phyloP scores from a whole-genome alignment of 2,329 filamentous ascomycete genomes.

The Sporothrix protearum region DNA sequence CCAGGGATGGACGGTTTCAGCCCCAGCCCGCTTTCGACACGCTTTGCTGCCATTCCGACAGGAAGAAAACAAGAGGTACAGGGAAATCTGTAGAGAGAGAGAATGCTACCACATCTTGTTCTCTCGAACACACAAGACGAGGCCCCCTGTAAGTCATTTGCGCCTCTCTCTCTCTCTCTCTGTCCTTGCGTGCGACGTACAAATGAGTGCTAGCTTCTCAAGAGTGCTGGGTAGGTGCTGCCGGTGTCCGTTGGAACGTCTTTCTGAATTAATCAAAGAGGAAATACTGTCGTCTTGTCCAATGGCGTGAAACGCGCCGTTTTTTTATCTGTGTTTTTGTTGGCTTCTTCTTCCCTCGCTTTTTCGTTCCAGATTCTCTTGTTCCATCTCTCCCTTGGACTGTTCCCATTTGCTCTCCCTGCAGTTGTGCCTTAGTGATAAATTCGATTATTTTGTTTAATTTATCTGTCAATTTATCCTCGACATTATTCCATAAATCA shows the following conservation, averaged over 20 bases:
- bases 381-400: not conserved
- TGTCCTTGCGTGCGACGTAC: not conserved
- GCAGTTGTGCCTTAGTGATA: not conserved
- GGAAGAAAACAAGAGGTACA: not conserved
- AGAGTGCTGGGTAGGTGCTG: not conserved
- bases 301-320: slow-evolving; percentile 6
- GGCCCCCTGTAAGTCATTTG: not conserved
- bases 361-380: not conserved
- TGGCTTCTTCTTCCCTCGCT: not conserved
- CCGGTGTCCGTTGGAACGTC: not conserved
- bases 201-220: too few relatives aligned
- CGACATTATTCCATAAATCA: not conserved
- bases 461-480: not conserved
- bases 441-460: not conserved
- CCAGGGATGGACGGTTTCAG: slow-evolving; percentile 18
- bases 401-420: not conserved
- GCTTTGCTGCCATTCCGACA: slow-evolving; percentile 10
- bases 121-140: not conserved
- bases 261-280: not conserved
- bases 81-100: not conserved
- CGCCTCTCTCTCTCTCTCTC: not conserved
- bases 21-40: slow-evolving; percentile 7
- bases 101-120: not conserved
- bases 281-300: not conserved
- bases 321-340: too few relatives aligned